These are phyloP conservation scores for Xylaria sp. DNA, from an alignment of 2,329 filamentous ascomycete genomes.

Conservation along the genomic window DNA sequence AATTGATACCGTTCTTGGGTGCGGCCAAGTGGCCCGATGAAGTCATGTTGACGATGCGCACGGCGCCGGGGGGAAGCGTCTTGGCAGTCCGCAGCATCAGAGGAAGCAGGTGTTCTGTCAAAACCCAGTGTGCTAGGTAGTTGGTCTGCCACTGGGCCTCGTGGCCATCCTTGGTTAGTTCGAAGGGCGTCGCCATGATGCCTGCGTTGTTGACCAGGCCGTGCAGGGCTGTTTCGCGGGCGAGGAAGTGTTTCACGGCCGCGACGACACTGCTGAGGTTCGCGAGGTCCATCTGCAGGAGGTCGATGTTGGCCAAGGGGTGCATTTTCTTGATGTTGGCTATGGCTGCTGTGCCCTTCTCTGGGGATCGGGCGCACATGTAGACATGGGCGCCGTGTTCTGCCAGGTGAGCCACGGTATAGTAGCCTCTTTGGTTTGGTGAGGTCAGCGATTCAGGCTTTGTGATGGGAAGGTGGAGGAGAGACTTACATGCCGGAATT, in stretches of 20 bases:
- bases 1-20: constrained; percentile 45
- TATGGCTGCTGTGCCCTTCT: constrained; percentile 50
- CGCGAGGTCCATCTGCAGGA: constrained; percentile 52
- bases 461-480: constrained; percentile 22
- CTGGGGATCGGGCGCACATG: constrained; percentile 51
- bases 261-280: constrained; percentile 51
- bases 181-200: constrained; percentile 49
- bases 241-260: constrained; percentile 48
- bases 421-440: constrained; percentile 45
- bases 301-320: constrained; percentile 48
- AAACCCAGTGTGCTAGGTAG: constrained; percentile 56
- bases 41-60: constrained; percentile 47
- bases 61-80: constrained; percentile 38
- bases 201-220: constrained; percentile 50
- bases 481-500: constrained; percentile 57
- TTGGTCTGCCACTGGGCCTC: constrained; percentile 56
- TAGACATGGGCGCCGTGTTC: constrained; percentile 54
- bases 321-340: constrained; percentile 47
- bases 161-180: constrained; percentile 50
- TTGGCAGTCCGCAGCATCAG: constrained; percentile 49
- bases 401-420: constrained; percentile 52
- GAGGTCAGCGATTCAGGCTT: constrained; percentile 30
- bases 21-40: constrained; percentile 45
- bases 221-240: constrained; percentile 47
- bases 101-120: constrained; percentile 53